These are phyloP conservation scores for Lentinus polychrous DNA, from an alignment of 1,284 basidiomycete species.

Conservation along the genomic window DNA sequence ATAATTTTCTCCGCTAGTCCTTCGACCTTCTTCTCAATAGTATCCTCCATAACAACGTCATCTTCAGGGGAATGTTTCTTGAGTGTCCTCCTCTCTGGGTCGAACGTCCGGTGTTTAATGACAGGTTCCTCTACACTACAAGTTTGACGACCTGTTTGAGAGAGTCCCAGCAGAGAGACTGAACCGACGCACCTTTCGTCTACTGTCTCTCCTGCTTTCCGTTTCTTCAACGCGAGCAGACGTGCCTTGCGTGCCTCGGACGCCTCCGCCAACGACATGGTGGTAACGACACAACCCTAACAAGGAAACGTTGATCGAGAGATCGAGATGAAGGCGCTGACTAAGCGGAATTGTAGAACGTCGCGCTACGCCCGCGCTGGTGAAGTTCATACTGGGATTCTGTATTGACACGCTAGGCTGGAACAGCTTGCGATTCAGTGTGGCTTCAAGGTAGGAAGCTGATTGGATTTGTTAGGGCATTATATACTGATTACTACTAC, in stretches of 20 bases:
- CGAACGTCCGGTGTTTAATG: conserved; percentile 79
- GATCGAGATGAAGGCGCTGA: conserved; percentile 7
- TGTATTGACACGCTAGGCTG: too few species aligned
- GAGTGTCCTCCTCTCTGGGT: conserved; percentile 74
- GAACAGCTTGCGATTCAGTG: too few species aligned
- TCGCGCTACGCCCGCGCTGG: not conserved
- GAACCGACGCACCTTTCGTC: conserved; percentile 31
- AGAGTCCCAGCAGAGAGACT: not conserved
- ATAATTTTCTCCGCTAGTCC: conserved; percentile 84
- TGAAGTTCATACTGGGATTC: too few species aligned
- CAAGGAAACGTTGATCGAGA: not conserved
- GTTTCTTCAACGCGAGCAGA: conserved; percentile 72
- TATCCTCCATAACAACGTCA: conserved; percentile 65
- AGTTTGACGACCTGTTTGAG: conserved; percentile 3
- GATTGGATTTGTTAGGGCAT: too few species aligned
- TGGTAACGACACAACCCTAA: not conserved
- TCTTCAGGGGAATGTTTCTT: conserved; percentile 53
- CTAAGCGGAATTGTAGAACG: conserved; percentile 10
- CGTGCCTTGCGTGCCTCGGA: conserved; percentile 85
- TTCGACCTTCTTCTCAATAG: conserved; percentile 81
- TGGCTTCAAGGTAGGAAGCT: too few species aligned
- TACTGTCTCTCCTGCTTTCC: conserved; percentile 57
- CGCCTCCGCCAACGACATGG: conserved; percentile 78
- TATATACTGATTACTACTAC: too few species aligned
- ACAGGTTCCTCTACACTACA: conserved; percentile 37